Base-by-base conservation (phyloP, 2,329 filamentous ascomycete species). In the Trichoderma sp. region DNA sequence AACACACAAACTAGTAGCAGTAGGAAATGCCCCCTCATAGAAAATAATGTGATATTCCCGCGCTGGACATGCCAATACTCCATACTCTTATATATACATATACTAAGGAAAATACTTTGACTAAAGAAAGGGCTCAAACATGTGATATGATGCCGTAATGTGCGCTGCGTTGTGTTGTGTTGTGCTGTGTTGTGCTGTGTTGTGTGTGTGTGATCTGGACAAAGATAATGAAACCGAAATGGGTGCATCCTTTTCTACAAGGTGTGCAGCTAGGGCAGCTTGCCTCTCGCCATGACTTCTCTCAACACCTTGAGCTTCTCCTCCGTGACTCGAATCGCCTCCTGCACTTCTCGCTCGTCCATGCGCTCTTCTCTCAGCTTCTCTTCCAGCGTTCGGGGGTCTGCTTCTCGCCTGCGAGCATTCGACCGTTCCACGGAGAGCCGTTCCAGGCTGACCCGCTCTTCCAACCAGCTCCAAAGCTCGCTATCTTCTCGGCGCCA, bases 401-500 rank as follows among this genome's bases (percentile, higher is more conserved):
- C 83, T 29, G 84, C 76, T 15, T 81, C 80, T 70, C 78, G 82
- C 72, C 87, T 84, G 54, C 84, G 81, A 7, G 67, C 65, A 32
- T 69, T 72, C 9, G 68, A 25, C 25, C 72, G 68, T n/a, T 81
- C 83, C 25, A 72, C 70, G 71, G 77, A 80, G 71, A 86, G 79
- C 68, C 81, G 82, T 67, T 93, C 90, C 76, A 95, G 81, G 2
- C 92, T 91, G 2, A 93, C 89, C 19, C 94, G 86, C 73, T 97
- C 92, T 77, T 97, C 94, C 5, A 97, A 82, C 94, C 94, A 97
- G 68, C 92, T 90, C 94, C 94, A 97, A 10, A 97, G 81, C 73
- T 95, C 92, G 71, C 87, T 92, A 76, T 97, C 94, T 77, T 97
- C 93, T 48, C 88, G 84, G 39, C 89, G 86, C 94, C 94, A 99